Conservation (phyloP, 345 rosid species). For the Chamaenerion angustifolium region DNA sequence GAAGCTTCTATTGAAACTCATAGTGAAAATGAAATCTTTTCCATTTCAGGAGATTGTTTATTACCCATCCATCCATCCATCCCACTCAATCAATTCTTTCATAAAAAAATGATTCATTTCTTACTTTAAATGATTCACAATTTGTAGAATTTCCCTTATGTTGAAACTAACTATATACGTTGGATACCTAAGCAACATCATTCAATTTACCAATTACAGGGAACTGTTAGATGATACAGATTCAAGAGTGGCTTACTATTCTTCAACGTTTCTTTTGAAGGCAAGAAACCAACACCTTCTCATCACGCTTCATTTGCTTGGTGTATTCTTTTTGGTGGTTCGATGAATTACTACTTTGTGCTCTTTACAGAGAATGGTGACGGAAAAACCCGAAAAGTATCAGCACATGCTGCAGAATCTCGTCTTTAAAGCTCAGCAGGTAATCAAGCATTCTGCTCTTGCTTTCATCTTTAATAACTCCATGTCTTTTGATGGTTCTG, state of each 20-base stretch:
- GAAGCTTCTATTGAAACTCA: too few relatives aligned
- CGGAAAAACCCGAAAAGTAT: slow-evolving; percentile 84
- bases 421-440: slow-evolving; percentile 95
- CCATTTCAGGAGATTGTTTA: too few relatives aligned
- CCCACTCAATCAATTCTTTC: too few relatives aligned
- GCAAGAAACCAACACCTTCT: slow-evolving; percentile 24
- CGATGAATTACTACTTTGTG: slow-evolving; percentile 11
- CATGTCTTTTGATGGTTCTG: not conserved
- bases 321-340: not conserved
- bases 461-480: not conserved
- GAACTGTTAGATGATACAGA: slow-evolving; percentile 90
- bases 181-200: not conserved
- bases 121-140: too few relatives aligned
- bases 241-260: slow-evolving; percentile 92
- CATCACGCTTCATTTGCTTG: not conserved
- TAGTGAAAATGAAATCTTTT: too few relatives aligned
- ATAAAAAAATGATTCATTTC: too few relatives aligned
- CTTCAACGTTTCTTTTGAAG: slow-evolving; percentile 93
- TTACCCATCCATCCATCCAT: too few relatives aligned
- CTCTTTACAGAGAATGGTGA: slow-evolving; percentile 86
- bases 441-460: slow-evolving; percentile 7
- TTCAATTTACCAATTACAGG: slow-evolving; percentile 33
- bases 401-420: slow-evolving; percentile 94
- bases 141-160: too few relatives aligned
- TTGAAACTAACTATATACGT: too few relatives aligned